Conservation (phyloP, 148 eudicot species). For the Camellia japonica region DNA sequence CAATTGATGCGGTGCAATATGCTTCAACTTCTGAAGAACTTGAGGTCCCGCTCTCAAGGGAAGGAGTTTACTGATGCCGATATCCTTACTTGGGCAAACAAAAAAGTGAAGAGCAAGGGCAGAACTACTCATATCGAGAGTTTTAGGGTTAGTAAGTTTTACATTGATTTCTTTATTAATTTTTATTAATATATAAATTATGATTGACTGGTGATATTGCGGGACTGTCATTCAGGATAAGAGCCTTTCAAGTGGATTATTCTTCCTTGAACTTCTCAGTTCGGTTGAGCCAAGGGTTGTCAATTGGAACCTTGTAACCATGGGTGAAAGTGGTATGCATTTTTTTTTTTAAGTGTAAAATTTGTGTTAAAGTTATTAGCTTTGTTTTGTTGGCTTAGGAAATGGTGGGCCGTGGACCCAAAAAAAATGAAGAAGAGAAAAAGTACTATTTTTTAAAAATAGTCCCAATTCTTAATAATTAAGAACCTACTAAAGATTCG, state of each 20-base stretch:
- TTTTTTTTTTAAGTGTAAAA: background rate
- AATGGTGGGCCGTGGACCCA: background rate
- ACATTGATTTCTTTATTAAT: background rate
- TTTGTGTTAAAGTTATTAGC: background rate
- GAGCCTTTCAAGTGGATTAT: conserved; percentile 75
- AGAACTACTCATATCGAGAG: conserved; percentile 76
- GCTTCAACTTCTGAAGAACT: conserved; percentile 87
- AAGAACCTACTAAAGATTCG: background rate
- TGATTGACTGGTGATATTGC: background rate
- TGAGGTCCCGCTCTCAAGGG: conserved; percentile 70
- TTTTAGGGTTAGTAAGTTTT: conserved; percentile 54
- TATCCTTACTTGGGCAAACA: conserved; percentile 83
- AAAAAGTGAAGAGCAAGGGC: conserved; percentile 75
- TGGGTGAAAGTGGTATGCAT: conserved; percentile 78
- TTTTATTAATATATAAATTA: background rate
- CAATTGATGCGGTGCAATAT: conserved; percentile 93
- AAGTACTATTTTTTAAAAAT: background rate
- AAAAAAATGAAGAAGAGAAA: background rate
- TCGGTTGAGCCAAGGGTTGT: conserved; percentile 93
- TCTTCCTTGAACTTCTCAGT: conserved; percentile 94
- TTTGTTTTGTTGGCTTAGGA: background rate
- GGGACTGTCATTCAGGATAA: conserved; percentile 56
- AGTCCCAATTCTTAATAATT: background rate
- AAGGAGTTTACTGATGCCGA: conserved; percentile 86
- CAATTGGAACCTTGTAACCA: conserved; percentile 96